Conservation (phyloP, 495 filamentous ascomycete species). For the Cryomyces minteri region DNA sequence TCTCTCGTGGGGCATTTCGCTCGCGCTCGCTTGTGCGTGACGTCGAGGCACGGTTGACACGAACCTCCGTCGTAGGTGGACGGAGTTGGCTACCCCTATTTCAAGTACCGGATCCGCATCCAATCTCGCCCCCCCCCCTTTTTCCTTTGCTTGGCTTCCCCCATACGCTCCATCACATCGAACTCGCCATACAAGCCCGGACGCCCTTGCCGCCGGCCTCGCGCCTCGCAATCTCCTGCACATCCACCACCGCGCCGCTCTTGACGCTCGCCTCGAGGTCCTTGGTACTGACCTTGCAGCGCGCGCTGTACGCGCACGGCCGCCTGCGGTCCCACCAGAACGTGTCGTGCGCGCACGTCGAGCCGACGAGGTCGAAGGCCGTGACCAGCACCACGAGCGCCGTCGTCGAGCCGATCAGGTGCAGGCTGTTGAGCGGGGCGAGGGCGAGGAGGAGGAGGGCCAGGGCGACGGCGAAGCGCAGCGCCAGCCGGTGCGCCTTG, state of each 20-base stretch:
- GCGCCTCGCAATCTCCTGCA: slow-evolving; percentile 19
- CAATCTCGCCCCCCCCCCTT: no score
- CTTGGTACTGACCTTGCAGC: slow-evolving; percentile 18
- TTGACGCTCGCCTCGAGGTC: slow-evolving; percentile 19
- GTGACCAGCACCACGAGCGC: slow-evolving; percentile 27
- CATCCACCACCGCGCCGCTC: slow-evolving; percentile 16
- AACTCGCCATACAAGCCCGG: no score
- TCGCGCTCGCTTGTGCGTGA: no score
- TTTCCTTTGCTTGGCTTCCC: no score
- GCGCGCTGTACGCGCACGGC: slow-evolving; percentile 19
- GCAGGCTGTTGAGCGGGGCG: slow-evolving; percentile 26
- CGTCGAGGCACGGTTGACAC: no score
- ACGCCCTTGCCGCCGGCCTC: slow-evolving; percentile 2
- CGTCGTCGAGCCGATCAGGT: slow-evolving; percentile 30
- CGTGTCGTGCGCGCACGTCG: slow-evolving; percentile 24
- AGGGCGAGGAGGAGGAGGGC: slow-evolving; percentile 30
- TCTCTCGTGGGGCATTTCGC: no score
- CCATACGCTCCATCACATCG: no score
- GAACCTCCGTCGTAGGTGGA: no score
- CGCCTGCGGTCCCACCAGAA: slow-evolving; percentile 17
- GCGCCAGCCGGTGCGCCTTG: slow-evolving; percentile 27
- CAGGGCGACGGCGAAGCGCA: slow-evolving; percentile 28
- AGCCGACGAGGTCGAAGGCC: slow-evolving; percentile 30
- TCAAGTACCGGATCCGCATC: no score
- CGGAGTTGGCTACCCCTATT: no score